Base-by-base conservation (phyloP, 257 asterid genomes). In the Solanum chiquidenum region DNA sequence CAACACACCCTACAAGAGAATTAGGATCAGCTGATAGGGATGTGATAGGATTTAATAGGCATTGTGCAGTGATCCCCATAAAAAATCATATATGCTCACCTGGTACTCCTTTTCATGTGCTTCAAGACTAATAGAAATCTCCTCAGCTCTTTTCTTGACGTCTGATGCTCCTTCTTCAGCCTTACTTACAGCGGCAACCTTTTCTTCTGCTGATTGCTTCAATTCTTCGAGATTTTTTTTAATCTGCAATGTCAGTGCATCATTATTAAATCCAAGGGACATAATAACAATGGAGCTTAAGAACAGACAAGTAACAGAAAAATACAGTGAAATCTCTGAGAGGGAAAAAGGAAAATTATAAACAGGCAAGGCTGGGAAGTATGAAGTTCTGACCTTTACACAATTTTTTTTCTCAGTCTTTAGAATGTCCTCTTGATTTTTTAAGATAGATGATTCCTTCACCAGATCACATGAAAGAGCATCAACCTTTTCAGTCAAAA, bases 91-190 rank as follows among this genome's bases (percentile, higher is more conserved):
- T 18, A 49, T 18, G 25, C 66, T 76, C 92, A 95, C 99, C 94
- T 96, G 98, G 89, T 95, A 94, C 86, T 97, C 99, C 91, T 94
- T 97, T 92, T 97, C 98, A 64, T 92, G 90, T 89, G 95, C 98
- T 86, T 94, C 99, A 91, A 97, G 93, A 88, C 94, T 94, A 92
- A 92, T 93, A 42, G 98, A 93, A 58, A 97, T 97, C 93, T 94
- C 98, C 87, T 90, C 89, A 72, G 88, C 91, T 87, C 88, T 93
- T 90, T 89, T 94, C 91, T 88, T 94, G 7, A 96, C 93, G 91
- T 90, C 96, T 74, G 97, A 93, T 85, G 98, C 98, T 85, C 98
- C 99, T 85, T 93, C 98, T 91, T 97, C 99, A 74, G 98, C 96
- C 58, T 86, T 91, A 90, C 91, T 90, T 69, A 95, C 95, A 60